Evolutionary conservation across 2,329 filamentous ascomycete genomes (phyloP), one percentile per base, ranked within the genome.

Genomic region (Sodiomyces alkalinus): DNA sequence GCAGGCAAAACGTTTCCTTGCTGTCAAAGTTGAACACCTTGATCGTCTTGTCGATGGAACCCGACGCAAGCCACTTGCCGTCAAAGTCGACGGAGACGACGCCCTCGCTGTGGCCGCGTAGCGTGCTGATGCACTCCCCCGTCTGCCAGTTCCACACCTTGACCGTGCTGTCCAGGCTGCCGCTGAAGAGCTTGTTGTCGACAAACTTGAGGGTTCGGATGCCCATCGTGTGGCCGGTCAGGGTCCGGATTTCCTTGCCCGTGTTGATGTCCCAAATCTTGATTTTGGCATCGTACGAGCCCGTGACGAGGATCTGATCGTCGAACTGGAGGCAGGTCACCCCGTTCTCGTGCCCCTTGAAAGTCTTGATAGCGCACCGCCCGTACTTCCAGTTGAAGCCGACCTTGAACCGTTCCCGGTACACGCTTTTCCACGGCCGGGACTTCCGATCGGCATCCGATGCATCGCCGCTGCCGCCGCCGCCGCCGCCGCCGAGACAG

Each of bases 331-430:
- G 45, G 26, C 56, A 60, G 3, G 55, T 60, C 21, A 60, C 48
- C 21, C 87, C 87, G 47, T 94, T 94, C 8, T 71, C 76, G 51
- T 96, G 64, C 2, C 86, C 87, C 41, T 76, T 77, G 51, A 98
- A 83, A 9, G 80, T 72, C 46, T 78, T 85, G 40, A 81, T 78
- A 6, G 76, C 76, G 55, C 79, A 96, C 20, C 87, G 74, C 4
- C 90, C 87, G 38, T 92, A 85, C 50, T 93, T 92, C 90, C 90
- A 98, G 50, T 96, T 96, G 34, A 78, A 90, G 28, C 90, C 87
- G 26, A 98, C 85, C 49, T 87, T 90, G 63, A 87, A 96, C 11
- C 82, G 73, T 49, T 94, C 87, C 38, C 83, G 80, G 58, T 98
- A 98, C 1, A 98, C 82, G 35, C 92, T 85, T 53, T 98, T 98